Conservation (phyloP, 176 grass and related monocot species). For the Chloris gayana region DNA sequence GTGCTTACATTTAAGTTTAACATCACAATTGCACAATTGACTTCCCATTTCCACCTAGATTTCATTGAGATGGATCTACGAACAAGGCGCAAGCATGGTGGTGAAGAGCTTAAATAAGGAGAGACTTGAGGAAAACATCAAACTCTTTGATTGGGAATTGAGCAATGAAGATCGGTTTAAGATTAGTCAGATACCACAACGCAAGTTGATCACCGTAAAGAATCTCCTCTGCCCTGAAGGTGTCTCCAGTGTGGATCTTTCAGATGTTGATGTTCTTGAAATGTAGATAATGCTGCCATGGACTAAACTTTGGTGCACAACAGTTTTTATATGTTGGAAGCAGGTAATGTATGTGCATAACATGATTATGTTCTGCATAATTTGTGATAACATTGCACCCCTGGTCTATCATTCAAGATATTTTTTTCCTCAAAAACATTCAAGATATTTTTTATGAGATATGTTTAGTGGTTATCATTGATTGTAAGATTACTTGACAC, state of each 20-base stretch:
- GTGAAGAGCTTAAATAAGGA: constrained; percentile 58
- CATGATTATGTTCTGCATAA: not conserved
- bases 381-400: not conserved
- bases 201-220: constrained; percentile 22
- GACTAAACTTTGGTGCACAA: too few relatives aligned
- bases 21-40: not conserved
- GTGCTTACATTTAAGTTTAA: not conserved
- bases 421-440: too few relatives aligned
- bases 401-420: not conserved
- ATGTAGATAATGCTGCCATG: constrained; percentile 16
- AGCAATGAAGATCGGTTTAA: constrained; percentile 52
- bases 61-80: constrained; percentile 61
- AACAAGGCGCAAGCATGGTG: constrained; percentile 65
- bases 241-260: constrained; percentile 32
- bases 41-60: constrained; percentile 35
- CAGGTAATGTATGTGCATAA: too few relatives aligned
- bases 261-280: constrained; percentile 53
- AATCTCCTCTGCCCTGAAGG: constrained; percentile 46
- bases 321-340: too few relatives aligned
- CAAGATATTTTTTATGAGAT: too few relatives aligned
- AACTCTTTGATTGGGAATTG: constrained; percentile 69
- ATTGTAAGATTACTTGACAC: too few relatives aligned
- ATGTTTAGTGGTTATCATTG: not conserved
- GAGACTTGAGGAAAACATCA: constrained; percentile 53
- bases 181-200: constrained; percentile 51